Conservation (phyloP, 345 rosid species). For the Eutrema yunnanense region DNA sequence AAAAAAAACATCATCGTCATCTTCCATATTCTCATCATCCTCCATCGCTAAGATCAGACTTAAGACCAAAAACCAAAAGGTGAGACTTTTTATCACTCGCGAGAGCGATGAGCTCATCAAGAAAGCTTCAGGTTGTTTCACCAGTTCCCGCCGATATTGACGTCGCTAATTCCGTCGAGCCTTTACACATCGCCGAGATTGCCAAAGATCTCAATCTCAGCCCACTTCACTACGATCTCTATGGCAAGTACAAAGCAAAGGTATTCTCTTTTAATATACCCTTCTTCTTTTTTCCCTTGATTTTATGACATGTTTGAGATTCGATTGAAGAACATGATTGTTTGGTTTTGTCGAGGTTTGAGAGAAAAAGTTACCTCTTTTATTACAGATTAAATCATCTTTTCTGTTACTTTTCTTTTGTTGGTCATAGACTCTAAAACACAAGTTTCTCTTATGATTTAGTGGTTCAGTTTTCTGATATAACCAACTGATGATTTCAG, state of each 20-base stretch:
- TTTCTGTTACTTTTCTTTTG: too few species aligned
- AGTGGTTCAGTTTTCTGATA: background rate
- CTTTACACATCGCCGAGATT: constrained; percentile 79
- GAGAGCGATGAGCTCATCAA: constrained; percentile 45
- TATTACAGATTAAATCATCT: too few species aligned
- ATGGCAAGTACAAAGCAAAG: constrained; percentile 96
- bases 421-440: background rate
- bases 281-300: background rate
- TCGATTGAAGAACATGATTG: too few species aligned
- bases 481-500: constrained; percentile 26
- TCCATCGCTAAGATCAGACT: background rate
- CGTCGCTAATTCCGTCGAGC: constrained; percentile 83
- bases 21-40: background rate
- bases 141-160: constrained; percentile 98
- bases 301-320: too few species aligned
- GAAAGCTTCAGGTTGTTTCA: constrained; percentile 69
- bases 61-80: background rate
- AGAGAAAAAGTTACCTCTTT: too few species aligned
- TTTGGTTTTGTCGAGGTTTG: too few species aligned
- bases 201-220: constrained; percentile 65
- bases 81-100: background rate
- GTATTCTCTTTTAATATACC: constrained; percentile 22
- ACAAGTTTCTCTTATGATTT: background rate
- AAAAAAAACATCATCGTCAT: background rate
- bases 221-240: constrained; percentile 79